These are phyloP conservation scores for Ephemerocybe angulata DNA, from an alignment of 768 basidiomycete species.

Conservation along the genomic window DNA sequence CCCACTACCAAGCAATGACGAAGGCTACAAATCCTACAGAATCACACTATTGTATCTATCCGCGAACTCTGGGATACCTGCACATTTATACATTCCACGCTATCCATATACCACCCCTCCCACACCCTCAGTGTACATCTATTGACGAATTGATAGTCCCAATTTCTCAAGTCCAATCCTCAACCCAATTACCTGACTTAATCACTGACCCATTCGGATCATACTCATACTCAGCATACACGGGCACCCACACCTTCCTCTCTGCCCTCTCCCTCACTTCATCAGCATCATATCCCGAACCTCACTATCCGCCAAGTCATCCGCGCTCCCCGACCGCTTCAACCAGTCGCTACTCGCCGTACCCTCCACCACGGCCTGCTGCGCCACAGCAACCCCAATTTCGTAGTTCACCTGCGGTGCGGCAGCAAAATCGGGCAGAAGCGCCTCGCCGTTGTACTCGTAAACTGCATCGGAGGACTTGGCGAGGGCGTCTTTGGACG, in stretches of 20 bases:
- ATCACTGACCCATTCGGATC: conserved; percentile 57
- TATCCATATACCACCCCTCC: no score
- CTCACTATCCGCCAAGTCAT: conserved; percentile 10
- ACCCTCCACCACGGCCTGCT: conserved; percentile 74
- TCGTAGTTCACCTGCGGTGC: conserved; percentile 74
- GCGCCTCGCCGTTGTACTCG: conserved; percentile 59
- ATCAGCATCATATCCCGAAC: conserved; percentile 27
- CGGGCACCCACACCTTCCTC: conserved; percentile 58
- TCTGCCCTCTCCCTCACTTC: conserved; percentile 51
- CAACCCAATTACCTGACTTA: no score
- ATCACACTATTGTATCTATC: no score
- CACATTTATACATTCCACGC: no score
- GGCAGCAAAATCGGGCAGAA: conserved; percentile 75
- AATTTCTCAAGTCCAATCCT: no score
- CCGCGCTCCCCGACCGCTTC: conserved; percentile 8
- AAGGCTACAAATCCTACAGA: no score
- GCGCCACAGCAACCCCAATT: conserved; percentile 77
- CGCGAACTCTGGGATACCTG: no score
- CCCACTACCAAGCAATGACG: no score
- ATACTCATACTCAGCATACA: conserved; percentile 63
- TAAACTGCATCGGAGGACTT: conserved; percentile 2
- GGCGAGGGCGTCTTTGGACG: neutral
- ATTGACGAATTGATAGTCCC: no score
- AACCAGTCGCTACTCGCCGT: conserved; percentile 55
- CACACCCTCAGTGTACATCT: no score